phyloP scores from a whole-genome alignment of 2,329 filamentous ascomycete genomes.

The Nannizzia gypsea region DNA sequence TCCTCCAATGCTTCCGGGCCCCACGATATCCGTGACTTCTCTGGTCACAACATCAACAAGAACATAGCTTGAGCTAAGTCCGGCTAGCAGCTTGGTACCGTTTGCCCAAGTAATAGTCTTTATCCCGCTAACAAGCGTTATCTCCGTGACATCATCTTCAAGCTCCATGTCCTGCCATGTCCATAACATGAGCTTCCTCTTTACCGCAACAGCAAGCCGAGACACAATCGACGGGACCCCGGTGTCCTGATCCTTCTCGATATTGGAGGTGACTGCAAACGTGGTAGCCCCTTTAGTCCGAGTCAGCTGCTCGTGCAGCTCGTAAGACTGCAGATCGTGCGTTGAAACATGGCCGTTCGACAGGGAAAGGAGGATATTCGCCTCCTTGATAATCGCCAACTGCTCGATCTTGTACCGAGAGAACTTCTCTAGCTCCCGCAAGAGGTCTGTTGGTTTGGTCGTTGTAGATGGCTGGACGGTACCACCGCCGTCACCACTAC shows the following conservation, averaged over 20 bases:
- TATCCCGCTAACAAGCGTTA: conserved; percentile 69
- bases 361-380: conserved; percentile 77
- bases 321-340: conserved; percentile 77
- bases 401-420: conserved; percentile 82
- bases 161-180: conserved; percentile 94
- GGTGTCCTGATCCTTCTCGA: conserved; percentile 76
- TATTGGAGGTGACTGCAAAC: conserved; percentile 91
- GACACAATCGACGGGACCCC: conserved; percentile 90
- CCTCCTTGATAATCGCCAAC: conserved; percentile 89
- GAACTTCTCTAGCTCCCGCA: conserved; percentile 91
- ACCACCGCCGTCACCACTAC: conserved; percentile 6
- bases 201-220: conserved; percentile 80
- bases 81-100: conserved; percentile 74
- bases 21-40: conserved; percentile 64
- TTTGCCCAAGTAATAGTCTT: conserved; percentile 86
- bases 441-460: conserved; percentile 60
- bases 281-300: conserved; percentile 79
- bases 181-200: conserved; percentile 81
- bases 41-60: conserved; percentile 72
- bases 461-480: conserved; percentile 15
- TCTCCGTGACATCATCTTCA: conserved; percentile 55
- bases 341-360: conserved; percentile 83
- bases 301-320: conserved; percentile 64
- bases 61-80: conserved; percentile 83
- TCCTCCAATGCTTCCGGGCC: conserved; percentile 59